Conservation (phyloP, 176 grass and related monocot genomes). For the Alopecurus myosuroides region DNA sequence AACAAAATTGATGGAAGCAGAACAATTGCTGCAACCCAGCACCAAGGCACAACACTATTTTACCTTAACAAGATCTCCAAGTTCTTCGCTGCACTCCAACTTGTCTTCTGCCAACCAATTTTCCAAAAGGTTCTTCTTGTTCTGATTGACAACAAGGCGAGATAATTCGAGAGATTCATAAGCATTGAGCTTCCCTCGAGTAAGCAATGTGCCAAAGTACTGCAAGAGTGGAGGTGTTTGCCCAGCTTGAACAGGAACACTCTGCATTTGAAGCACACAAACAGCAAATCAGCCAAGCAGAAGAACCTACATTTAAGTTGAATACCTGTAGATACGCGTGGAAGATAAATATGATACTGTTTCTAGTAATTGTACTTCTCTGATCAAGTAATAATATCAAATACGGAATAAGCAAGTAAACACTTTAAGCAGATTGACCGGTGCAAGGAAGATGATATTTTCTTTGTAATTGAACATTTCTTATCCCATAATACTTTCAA, state of each 20-base stretch:
- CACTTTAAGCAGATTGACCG: not conserved
- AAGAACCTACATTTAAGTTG: slow-evolving; percentile 15
- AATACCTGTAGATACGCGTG: not conserved
- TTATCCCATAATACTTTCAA: not conserved
- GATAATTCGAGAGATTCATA: slow-evolving; percentile 90
- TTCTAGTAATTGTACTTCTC: not conserved
- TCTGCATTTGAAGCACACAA: slow-evolving; percentile 47
- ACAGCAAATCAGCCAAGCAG: not conserved
- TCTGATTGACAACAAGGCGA: slow-evolving; percentile 95
- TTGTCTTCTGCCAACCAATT: slow-evolving; percentile 97
- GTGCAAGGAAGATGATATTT: not conserved
- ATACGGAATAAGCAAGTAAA: not conserved
- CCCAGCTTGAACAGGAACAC: slow-evolving; percentile 87
- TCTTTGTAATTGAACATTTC: not conserved
- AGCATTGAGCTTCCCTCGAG: slow-evolving; percentile 89
- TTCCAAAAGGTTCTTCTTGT: slow-evolving; percentile 95
- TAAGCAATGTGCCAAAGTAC: slow-evolving; percentile 88
- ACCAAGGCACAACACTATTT: not conserved
- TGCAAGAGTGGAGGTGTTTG: slow-evolving; percentile 87
- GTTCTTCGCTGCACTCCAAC: slow-evolving; percentile 91
- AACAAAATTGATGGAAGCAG: not conserved
- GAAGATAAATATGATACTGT: not conserved
- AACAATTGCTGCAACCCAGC: not conserved
- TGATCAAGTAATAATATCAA: not conserved
- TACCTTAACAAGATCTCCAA: slow-evolving; percentile 94